A percentile compares a stretch with the other conserved stretches of the same genome.
Conservation (phyloP, 2,329 filamentous ascomycete species). For the Arthroderma uncinatum region DNA sequence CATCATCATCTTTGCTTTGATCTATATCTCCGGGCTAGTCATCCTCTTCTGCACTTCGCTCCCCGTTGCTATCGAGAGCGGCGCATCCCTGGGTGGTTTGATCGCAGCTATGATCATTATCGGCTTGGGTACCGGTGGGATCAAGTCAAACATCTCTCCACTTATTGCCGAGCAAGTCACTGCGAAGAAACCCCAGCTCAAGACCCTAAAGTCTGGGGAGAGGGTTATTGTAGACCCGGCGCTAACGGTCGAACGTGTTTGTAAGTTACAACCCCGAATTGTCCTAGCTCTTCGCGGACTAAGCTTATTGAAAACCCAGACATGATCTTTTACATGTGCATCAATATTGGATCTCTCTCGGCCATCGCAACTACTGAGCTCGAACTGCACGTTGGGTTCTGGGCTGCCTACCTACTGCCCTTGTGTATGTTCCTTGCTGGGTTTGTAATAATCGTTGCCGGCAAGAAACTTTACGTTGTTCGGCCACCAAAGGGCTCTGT, state of each 20-base stretch:
- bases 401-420: slow-evolving; percentile 52
- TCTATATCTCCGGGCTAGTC: slow-evolving; percentile 49
- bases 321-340: slow-evolving; percentile 63
- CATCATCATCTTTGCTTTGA: slow-evolving; percentile 43
- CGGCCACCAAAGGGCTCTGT: slow-evolving; percentile 50
- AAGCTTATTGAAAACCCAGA: slow-evolving; percentile 22
- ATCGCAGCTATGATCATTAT: slow-evolving; percentile 49
- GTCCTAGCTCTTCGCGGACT: background rate
- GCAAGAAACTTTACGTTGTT: slow-evolving; percentile 36
- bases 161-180: slow-evolving; percentile 56
- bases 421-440: slow-evolving; percentile 54
- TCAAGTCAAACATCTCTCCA: slow-evolving; percentile 54
- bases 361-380: slow-evolving; percentile 56
- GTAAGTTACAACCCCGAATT: slow-evolving; percentile 6
- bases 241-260: slow-evolving; percentile 56
- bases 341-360: slow-evolving; percentile 61
- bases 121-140: slow-evolving; percentile 54
- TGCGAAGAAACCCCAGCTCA: slow-evolving; percentile 42
- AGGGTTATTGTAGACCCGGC: slow-evolving; percentile 55
- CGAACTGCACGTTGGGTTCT: slow-evolving; percentile 56
- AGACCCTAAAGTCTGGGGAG: slow-evolving; percentile 37
- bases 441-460: slow-evolving; percentile 42
- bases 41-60: slow-evolving; percentile 47
- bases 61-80: slow-evolving; percentile 40
- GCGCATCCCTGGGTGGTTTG: slow-evolving; percentile 44